phyloP scores from a whole-genome alignment of 768 basidiomycete genomes.

The Lactarius sp. region DNA sequence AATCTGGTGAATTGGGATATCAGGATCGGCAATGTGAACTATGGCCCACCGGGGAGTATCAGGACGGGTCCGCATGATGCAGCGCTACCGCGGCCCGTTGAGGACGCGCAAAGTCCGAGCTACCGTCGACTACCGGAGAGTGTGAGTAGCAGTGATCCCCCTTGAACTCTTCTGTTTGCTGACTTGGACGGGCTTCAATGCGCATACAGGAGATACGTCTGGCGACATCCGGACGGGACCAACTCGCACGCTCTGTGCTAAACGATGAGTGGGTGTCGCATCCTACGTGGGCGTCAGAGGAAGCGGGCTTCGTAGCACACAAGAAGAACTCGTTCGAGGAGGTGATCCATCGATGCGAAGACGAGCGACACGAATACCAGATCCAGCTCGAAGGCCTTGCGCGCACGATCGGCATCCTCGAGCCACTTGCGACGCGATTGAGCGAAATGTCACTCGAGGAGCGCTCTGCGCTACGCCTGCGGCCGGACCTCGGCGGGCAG shows the following conservation, averaged over 20 bases:
- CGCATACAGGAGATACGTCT: slow-evolving; percentile 69
- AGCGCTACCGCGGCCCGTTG: slow-evolving; percentile 71
- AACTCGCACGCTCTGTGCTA: slow-evolving; percentile 90
- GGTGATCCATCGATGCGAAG: slow-evolving; percentile 92
- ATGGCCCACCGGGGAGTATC: slow-evolving; percentile 74
- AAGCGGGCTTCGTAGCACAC: slow-evolving; percentile 88
- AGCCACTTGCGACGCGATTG: slow-evolving; percentile 80
- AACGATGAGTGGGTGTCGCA: slow-evolving; percentile 99
- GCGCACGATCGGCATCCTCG: slow-evolving; percentile 86
- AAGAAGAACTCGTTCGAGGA: slow-evolving; percentile 98
- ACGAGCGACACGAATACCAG: slow-evolving; percentile 97
- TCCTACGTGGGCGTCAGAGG: slow-evolving; percentile 97
- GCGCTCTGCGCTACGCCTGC: slow-evolving; percentile 71
- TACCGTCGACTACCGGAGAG: slow-evolving; percentile 85
- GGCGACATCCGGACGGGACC: slow-evolving; percentile 91
- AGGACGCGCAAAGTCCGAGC: slow-evolving; percentile 87
- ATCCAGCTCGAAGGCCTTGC: slow-evolving; percentile 88
- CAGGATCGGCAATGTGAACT: slow-evolving; percentile 51
- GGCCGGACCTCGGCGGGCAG: slow-evolving; percentile 83
- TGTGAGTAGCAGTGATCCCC: slow-evolving; percentile 46
- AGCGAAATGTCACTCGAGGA: slow-evolving; percentile 89
- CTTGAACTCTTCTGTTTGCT: slow-evolving; percentile 9
- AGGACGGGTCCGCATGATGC: slow-evolving; percentile 73
- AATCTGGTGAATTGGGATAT: slow-evolving; percentile 80
- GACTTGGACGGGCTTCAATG: not conserved